Conservation (phyloP, 257 asterid genomes). For the Nicotiana tomentosiformis region DNA sequence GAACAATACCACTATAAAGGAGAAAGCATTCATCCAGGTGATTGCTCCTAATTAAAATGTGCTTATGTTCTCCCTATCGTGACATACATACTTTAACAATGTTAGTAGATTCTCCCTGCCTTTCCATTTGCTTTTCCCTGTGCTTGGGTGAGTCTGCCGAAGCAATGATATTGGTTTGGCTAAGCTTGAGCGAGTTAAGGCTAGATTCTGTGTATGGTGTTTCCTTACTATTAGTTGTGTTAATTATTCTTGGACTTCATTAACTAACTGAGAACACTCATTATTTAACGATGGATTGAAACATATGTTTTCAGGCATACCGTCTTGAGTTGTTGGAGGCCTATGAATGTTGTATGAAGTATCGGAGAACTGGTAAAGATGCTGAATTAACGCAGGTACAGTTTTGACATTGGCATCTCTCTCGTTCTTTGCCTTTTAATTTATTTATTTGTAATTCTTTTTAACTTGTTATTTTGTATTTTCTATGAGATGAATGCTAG, state of each 20-base stretch:
- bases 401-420: neutral
- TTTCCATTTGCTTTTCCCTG: neutral
- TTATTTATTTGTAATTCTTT: neutral
- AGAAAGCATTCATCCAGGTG: slow-evolving; percentile 94
- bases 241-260: neutral
- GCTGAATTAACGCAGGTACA: slow-evolving; percentile 97
- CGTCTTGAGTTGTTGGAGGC: slow-evolving; percentile 89
- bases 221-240: neutral
- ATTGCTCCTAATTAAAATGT: slow-evolving; percentile 6
- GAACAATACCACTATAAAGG: slow-evolving; percentile 80
- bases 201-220: neutral
- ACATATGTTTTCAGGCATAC: slow-evolving; percentile 50
- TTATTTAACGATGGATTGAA: neutral
- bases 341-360: slow-evolving; percentile 81
- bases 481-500: neutral
- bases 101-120: neutral
- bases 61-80: neutral
- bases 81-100: neutral
- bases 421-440: neutral
- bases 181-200: neutral
- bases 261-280: neutral
- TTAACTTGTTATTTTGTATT: neutral
- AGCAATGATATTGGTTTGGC: neutral
- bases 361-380: slow-evolving; percentile 74
- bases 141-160: neutral